A percentile compares a stretch with the other conserved stretches of the same genome.
Evolutionary conservation across 2,329 filamentous ascomycete genomes (phyloP).

Genomic region (Diaporthe humulicola): DNA sequence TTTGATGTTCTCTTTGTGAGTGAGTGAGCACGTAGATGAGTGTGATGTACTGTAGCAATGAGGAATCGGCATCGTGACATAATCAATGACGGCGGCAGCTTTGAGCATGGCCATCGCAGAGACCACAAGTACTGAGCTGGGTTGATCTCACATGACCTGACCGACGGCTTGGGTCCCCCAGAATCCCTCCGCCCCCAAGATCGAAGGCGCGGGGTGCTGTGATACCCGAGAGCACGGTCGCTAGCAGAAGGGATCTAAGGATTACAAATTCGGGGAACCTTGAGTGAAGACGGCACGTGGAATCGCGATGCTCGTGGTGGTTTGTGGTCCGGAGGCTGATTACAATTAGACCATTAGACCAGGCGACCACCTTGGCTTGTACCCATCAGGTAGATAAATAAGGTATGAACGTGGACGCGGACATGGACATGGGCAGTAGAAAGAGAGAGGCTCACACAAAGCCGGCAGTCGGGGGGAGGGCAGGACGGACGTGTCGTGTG

Average conservation of each 20-base stretch:
- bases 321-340: neutral
- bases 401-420: neutral
- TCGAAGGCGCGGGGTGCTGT: slow-evolving; percentile 9
- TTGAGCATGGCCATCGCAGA: neutral
- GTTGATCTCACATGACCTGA: slow-evolving; percentile 9
- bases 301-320: neutral
- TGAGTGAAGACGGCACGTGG: neutral
- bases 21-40: neutral
- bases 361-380: neutral
- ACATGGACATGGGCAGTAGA: neutral
- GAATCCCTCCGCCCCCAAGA: neutral
- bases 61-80: neutral
- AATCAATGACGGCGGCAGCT: neutral
- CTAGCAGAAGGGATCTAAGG: neutral
- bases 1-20: neutral
- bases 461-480: neutral
- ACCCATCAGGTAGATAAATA: neutral
- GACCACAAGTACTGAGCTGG: neutral
- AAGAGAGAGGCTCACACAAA: too few species aligned
- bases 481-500: neutral
- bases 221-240: slow-evolving; percentile 22
- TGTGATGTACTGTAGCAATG: too few species aligned
- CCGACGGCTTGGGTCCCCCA: neutral
- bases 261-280: slow-evolving; percentile 21
- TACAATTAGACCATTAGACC: neutral